Evolutionary conservation across 805 yeast genomes (phyloP), one percentile per base, ranked within the genome.

Genomic region (Vanderwaltozyma polyspora): DNA sequence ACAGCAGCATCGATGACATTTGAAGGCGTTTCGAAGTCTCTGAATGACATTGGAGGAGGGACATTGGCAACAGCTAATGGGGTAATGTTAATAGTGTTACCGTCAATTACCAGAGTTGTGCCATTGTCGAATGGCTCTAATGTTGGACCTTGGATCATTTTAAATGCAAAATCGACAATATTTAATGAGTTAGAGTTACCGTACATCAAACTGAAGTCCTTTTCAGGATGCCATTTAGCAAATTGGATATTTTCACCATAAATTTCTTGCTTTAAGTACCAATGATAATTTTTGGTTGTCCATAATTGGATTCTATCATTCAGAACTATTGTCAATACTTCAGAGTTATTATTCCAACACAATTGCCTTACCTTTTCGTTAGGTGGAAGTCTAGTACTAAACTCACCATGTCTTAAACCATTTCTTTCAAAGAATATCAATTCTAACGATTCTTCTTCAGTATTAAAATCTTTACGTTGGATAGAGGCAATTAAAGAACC

Each of bases 221-320:
- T 81, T 52, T 87, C 97, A 1, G 93, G 89, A 52, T 89, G 96
- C 76, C 95, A 91, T 50, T 68, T 72, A 32, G 72, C 62, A 48
- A 68, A 76, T 19, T 46, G 43, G 23, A 65, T 51, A 17, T 49
- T 37, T 6, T 46, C 39, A 2, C 50, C 46, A 25, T 54, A 58
- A 2, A 87, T 58, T 49, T 81, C 93, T 56, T 82, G 93, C 51
- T 91, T 91, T 46, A 87, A 66, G 57, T 82, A 86, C 98, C 98
- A 91, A 52, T 87, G 93, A 58, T 87, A 91, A 57, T 91, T 91
- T 52, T 83, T 86, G 3, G 82, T 67, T 1, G 93, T 77, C 96
- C 96, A 91, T 17, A 91, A 58, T 52, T 81, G 93, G n/a, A 91
- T 68, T 12, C 72, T 62, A 45, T 76, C 68, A 2, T 58, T 41